phyloP scores from a whole-genome alignment of 2,329 filamentous ascomycete genomes.

The Colletotrichum sp. region DNA sequence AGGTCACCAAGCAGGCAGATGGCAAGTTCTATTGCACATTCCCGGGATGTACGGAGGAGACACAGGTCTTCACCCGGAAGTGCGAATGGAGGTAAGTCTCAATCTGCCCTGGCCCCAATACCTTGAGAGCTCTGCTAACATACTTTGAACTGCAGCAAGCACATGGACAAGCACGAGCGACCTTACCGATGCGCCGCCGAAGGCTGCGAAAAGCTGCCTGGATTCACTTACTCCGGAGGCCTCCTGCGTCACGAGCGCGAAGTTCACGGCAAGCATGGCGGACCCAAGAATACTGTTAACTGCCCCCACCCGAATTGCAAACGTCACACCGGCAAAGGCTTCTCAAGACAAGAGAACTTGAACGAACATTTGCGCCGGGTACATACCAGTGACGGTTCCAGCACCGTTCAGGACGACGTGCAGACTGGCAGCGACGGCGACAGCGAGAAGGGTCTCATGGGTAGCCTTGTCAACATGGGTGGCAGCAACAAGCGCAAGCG shows the following conservation, averaged over 20 bases:
- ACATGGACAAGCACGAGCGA: conserved; percentile 97
- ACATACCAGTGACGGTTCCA: conserved; percentile 64
- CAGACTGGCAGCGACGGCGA: conserved; percentile 51
- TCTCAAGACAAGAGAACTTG: conserved; percentile 91
- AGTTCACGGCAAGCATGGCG: conserved; percentile 89
- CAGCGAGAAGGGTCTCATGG: conserved; percentile 37
- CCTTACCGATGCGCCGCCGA: conserved; percentile 85
- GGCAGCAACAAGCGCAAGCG: conserved; percentile 54
- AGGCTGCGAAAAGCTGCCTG: conserved; percentile 90
- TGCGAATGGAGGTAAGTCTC: conserved; percentile 90
- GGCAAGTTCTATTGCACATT: conserved; percentile 81
- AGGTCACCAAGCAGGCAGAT: conserved; percentile 65
- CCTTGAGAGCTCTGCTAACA: conserved; percentile 25
- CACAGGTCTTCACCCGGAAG: conserved; percentile 75
- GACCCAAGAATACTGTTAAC: conserved; percentile 84
- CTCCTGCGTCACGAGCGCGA: conserved; percentile 90
- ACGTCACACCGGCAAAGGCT: conserved; percentile 84
- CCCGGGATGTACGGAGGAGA: conserved; percentile 69
- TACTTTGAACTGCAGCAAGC: conserved; percentile 66
- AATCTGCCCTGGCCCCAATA: background rate
- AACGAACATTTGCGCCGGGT: conserved; percentile 92
- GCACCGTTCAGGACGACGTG: conserved; percentile 34
- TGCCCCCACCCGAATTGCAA: conserved; percentile 90
- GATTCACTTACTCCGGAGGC: conserved; percentile 94
- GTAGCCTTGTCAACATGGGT: conserved; percentile 27